Conservation (phyloP, 116 monocot genomes). For the Dioscorea cayenensis region DNA sequence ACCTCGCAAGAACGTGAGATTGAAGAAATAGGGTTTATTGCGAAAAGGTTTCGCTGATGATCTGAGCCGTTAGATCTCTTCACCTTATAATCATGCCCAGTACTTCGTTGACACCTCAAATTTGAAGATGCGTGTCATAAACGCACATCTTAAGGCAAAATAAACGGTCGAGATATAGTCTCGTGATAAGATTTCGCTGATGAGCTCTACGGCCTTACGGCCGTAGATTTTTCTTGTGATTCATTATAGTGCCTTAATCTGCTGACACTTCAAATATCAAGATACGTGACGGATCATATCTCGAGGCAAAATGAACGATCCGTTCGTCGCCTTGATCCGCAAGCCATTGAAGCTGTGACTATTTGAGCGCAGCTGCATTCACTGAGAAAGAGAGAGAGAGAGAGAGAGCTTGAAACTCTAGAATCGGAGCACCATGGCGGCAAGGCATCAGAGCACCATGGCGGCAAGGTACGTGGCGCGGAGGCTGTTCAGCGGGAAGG, state of each 20-base stretch:
- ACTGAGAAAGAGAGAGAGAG: not conserved
- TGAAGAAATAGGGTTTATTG: not conserved
- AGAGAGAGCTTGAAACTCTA: not conserved
- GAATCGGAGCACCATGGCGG: slow-evolving; percentile 27
- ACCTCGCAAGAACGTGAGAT: not conserved
- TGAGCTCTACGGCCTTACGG: too few species aligned
- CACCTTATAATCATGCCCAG: too few species aligned
- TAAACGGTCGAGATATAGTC: too few species aligned
- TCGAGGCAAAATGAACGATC: not conserved
- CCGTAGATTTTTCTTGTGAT: too few species aligned
- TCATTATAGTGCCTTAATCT: too few species aligned
- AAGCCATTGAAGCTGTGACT: too few species aligned
- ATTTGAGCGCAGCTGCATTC: not conserved
- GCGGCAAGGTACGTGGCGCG: slow-evolving; percentile 42
- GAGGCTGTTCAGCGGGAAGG: slow-evolving; percentile 58
- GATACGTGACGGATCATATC: not conserved
- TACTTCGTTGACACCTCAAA: too few species aligned
- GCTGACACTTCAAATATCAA: too few species aligned
- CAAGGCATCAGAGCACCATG: slow-evolving; percentile 27
- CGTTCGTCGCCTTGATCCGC: not conserved
- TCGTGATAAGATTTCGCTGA: too few species aligned
- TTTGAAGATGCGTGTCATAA: too few species aligned
- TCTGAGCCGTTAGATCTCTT: too few species aligned
- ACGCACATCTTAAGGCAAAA: too few species aligned
- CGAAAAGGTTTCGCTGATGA: not conserved